These are phyloP conservation scores for Huiozyma naganishii DNA, from an alignment of 805 yeast genomes.

Conservation along the genomic window DNA sequence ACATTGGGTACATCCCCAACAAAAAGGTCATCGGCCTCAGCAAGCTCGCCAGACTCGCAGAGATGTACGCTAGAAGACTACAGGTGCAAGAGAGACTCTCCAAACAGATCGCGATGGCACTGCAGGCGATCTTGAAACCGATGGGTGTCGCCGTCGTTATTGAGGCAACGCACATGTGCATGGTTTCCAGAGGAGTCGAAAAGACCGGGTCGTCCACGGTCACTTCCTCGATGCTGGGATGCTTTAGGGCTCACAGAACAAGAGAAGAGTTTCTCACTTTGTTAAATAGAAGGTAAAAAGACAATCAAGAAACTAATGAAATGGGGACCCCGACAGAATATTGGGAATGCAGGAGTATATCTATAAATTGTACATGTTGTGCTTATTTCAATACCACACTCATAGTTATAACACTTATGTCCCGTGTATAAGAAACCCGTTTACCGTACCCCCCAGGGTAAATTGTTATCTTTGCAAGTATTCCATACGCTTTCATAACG, in stretches of 20 bases:
- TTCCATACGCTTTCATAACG: no score
- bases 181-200: slow-evolving; percentile 97
- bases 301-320: not conserved
- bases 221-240: slow-evolving; percentile 95
- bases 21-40: slow-evolving; percentile 86
- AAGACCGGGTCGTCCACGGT: slow-evolving; percentile 89
- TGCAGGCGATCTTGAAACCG: slow-evolving; percentile 82
- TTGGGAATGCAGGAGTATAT: not conserved
- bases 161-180: slow-evolving; percentile 97
- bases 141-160: slow-evolving; percentile 97
- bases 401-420: no score
- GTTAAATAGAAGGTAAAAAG: slow-evolving; percentile 40
- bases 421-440: no score
- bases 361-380: not conserved
- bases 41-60: slow-evolving; percentile 90
- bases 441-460: no score
- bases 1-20: slow-evolving; percentile 95
- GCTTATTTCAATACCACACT: no score
- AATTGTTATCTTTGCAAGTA: no score
- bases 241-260: slow-evolving; percentile 90
- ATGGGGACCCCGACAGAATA: not conserved
- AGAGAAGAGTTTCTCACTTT: slow-evolving; percentile 89
- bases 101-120: slow-evolving; percentile 94
- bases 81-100: slow-evolving; percentile 98
- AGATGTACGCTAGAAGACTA: slow-evolving; percentile 88